Base-by-base conservation (phyloP, 345 rosid species). In the Lepidium sativum region DNA sequence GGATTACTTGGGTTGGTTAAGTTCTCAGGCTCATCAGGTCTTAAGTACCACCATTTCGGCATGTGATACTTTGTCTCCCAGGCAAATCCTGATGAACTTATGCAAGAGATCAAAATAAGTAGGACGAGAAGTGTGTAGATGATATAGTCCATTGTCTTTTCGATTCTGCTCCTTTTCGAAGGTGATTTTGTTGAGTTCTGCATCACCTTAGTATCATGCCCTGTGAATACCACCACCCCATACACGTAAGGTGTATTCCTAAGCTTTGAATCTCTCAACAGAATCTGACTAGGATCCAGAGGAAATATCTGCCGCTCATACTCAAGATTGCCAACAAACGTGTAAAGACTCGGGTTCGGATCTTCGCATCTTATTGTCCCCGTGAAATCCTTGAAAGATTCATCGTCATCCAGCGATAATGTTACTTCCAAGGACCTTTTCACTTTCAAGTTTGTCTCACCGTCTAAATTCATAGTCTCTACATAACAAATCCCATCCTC, bases 401-500 rank as follows among this genome's bases (percentile, higher is more conserved):
- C 90, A 6, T 87, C 88, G 13, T 88, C 87, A 51, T 86, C 88
- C 53, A 86, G 70, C 10, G 83, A 56, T 32, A 78, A 69, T 20
- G 97, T 89, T 11, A 72, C 89, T 80, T 90, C 97, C 80, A 86
- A 75, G 23, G 90, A 77, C 51, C 94, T 85, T 74, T 90, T 92
- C 10, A 88, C 84, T 81, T 92, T 92, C 81, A 92, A 80, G 80
- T 92, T 92, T 2, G 98, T 92, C 81, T 92, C 98, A 8, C 98
- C 98, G 70, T 92, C 98, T 70, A 92, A 78, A 73, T 92, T 92
- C 98, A 92, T 92, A 31, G 98, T 92, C 84, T 92, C 98, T 34
- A 92, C 98, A 68, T 92, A 92, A 60, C 97, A 89, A 60, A 92
- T 85, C 68, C 97, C 98, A 65, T 92, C 98, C 65, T 87, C 98